A percentile compares a stretch with the other conserved stretches of the same genome.
phyloP scores from a whole-genome alignment of 2,329 filamentous ascomycete species.

The Fusarium burgessii region DNA sequence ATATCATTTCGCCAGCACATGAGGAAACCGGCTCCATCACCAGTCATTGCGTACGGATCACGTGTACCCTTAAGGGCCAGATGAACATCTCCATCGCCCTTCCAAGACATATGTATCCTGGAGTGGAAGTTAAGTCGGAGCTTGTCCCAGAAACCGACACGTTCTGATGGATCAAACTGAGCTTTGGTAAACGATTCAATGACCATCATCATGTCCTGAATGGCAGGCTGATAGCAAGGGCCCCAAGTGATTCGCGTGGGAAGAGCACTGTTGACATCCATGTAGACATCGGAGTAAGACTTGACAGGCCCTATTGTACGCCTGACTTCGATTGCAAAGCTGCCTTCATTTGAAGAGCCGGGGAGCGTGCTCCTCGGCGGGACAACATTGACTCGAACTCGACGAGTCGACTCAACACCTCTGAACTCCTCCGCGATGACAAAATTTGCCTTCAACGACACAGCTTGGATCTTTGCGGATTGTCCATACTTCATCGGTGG shows the following conservation, averaged over 20 bases:
- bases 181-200: slow-evolving; percentile 98
- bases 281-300: slow-evolving; percentile 90
- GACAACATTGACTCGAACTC: slow-evolving; percentile 85
- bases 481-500: slow-evolving; percentile 84
- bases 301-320: slow-evolving; percentile 95
- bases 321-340: slow-evolving; percentile 87
- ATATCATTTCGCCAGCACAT: slow-evolving; percentile 99
- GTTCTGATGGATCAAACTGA: slow-evolving; percentile 91
- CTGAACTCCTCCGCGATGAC: slow-evolving; percentile 95
- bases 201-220: slow-evolving; percentile 99
- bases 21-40: slow-evolving; percentile 91
- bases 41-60: slow-evolving; percentile 93
- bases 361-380: slow-evolving; percentile 73
- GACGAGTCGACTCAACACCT: slow-evolving; percentile 81
- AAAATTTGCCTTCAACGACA: slow-evolving; percentile 89
- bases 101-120: slow-evolving; percentile 88
- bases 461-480: slow-evolving; percentile 80
- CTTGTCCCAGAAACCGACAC: slow-evolving; percentile 99
- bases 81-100: slow-evolving; percentile 94
- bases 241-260: slow-evolving; percentile 97
- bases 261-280: slow-evolving; percentile 93
- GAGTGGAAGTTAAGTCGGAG: slow-evolving; percentile 95
- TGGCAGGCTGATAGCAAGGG: slow-evolving; percentile 95
- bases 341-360: slow-evolving; percentile 65
- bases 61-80: slow-evolving; percentile 90